phyloP scores from a whole-genome alignment of 2,329 filamentous ascomycete genomes.

The Epichloe hybrida region DNA sequence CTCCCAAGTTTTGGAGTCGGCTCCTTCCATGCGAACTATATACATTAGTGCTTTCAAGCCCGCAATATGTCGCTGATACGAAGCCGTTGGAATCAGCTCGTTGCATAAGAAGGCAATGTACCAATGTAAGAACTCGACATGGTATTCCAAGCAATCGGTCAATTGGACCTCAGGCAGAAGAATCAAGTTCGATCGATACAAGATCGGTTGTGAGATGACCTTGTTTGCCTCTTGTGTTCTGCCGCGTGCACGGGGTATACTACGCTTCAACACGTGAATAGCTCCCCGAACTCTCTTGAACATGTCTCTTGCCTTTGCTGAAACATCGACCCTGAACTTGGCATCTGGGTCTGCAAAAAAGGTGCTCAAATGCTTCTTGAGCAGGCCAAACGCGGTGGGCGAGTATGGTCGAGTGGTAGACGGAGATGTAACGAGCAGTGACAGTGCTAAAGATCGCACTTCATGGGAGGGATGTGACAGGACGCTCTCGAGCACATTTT shows the following conservation, averaged over 20 bases:
- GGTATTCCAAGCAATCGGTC: conserved; percentile 30
- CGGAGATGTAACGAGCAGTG: conserved; percentile 63
- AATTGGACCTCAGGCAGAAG: conserved; percentile 25
- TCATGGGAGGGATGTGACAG: conserved; percentile 43
- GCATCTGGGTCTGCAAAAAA: conserved; percentile 81
- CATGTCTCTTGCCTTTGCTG: conserved; percentile 62
- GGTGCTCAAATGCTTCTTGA: conserved; percentile 52
- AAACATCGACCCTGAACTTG: conserved; percentile 69
- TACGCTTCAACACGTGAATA: conserved; percentile 40
- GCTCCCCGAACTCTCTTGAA: conserved; percentile 61
- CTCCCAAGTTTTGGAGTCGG: conserved; percentile 29
- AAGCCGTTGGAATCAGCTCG: conserved; percentile 68
- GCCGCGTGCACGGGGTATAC: conserved; percentile 23
- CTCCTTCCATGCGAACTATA: conserved; percentile 57
- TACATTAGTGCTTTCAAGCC: conserved; percentile 57
- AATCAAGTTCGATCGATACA: conserved; percentile 27
- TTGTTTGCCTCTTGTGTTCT: conserved; percentile 21
- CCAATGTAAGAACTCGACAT: conserved; percentile 56
- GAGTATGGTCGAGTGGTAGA: conserved; percentile 64
- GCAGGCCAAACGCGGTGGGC: conserved; percentile 41
- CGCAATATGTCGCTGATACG: conserved; percentile 81
- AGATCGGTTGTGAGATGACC: conserved; percentile 15
- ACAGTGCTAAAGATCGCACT: conserved; percentile 68
- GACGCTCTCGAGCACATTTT: conserved; percentile 36
- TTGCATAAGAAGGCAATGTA: conserved; percentile 58